Conservation (phyloP, 768 basidiomycete species). For the Tulasnella sp. region DNA sequence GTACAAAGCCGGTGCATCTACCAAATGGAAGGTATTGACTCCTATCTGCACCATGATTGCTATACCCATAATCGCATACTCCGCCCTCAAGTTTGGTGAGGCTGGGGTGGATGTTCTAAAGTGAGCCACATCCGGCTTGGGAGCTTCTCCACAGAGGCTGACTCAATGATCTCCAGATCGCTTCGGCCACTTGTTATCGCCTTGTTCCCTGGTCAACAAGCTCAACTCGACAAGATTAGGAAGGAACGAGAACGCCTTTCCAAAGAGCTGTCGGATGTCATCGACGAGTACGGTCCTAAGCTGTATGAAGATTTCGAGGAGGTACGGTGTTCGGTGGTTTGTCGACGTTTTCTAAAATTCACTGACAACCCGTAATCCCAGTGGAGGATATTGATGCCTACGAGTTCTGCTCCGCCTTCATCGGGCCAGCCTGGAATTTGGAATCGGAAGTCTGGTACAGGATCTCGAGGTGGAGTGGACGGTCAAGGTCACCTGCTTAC, state of each 20-base stretch:
- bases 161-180: conserved; percentile 52
- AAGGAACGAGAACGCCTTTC: conserved; percentile 68
- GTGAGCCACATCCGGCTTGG: conserved; percentile 47
- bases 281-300: conserved; percentile 85
- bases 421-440: conserved; percentile 69
- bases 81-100: conserved; percentile 94
- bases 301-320: conserved; percentile 84
- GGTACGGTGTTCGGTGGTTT: conserved; percentile 43
- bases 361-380: conserved; percentile 36
- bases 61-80: conserved; percentile 85
- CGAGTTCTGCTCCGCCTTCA: conserved; percentile 80
- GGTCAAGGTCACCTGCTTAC: conserved; percentile 78
- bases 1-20: conserved; percentile 59
- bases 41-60: conserved; percentile 71
- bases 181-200: conserved; percentile 85
- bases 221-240: conserved; percentile 71
- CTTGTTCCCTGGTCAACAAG: conserved; percentile 82
- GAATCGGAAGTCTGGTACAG: conserved; percentile 64
- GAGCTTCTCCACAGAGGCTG: conserved; percentile 3
- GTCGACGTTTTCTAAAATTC: conserved; percentile 8
- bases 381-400: conserved; percentile 78
- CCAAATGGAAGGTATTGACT: conserved; percentile 64
- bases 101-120: conserved; percentile 97
- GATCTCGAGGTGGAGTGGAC: conserved; percentile 66
- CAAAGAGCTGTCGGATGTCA: conserved; percentile 76